Conservation (phyloP, 2,329 filamentous ascomycete genomes). For the Sarocladium oryzae region DNA sequence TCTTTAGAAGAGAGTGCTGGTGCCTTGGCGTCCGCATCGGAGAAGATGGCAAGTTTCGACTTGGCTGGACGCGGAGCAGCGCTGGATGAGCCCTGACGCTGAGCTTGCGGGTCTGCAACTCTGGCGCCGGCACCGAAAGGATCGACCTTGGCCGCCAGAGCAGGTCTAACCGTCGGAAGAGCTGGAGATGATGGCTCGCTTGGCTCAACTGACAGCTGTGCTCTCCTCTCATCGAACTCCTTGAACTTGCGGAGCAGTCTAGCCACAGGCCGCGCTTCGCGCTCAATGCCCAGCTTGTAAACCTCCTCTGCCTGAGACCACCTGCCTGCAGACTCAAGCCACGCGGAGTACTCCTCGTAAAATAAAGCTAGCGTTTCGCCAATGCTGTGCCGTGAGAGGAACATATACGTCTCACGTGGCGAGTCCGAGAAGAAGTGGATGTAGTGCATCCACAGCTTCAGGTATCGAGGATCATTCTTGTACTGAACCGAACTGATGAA, state of each 20-base stretch:
- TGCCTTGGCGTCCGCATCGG: constrained; percentile 61
- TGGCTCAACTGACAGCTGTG: constrained; percentile 55
- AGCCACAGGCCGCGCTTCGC: constrained; percentile 75
- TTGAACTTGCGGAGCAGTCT: constrained; percentile 82
- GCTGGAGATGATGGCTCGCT: constrained; percentile 78
- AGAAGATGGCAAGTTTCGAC: constrained; percentile 86
- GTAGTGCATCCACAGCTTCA: constrained; percentile 91
- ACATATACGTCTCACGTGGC: constrained; percentile 89
- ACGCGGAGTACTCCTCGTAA: constrained; percentile 94
- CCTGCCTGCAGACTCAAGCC: constrained; percentile 76
- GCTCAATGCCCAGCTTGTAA: constrained; percentile 82
- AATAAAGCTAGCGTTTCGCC: constrained; percentile 84
- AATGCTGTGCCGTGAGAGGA: constrained; percentile 79
- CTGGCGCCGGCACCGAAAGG: constrained; percentile 61
- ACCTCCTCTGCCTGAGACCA: constrained; percentile 94
- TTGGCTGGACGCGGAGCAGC: constrained; percentile 58
- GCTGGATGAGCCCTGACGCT: constrained; percentile 41
- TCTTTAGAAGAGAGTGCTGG: constrained; percentile 48
- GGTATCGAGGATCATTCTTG: constrained; percentile 89
- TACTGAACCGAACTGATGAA: constrained; percentile 84
- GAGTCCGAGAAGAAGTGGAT: constrained; percentile 88
- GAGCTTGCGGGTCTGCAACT: constrained; percentile 59
- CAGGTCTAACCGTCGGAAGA: constrained; percentile 73
- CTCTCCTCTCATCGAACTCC: constrained; percentile 80
- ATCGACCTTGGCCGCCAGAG: constrained; percentile 77